Base-by-base conservation (phyloP, 2,329 filamentous ascomycete genomes). In the Penicillium glabrum region DNA sequence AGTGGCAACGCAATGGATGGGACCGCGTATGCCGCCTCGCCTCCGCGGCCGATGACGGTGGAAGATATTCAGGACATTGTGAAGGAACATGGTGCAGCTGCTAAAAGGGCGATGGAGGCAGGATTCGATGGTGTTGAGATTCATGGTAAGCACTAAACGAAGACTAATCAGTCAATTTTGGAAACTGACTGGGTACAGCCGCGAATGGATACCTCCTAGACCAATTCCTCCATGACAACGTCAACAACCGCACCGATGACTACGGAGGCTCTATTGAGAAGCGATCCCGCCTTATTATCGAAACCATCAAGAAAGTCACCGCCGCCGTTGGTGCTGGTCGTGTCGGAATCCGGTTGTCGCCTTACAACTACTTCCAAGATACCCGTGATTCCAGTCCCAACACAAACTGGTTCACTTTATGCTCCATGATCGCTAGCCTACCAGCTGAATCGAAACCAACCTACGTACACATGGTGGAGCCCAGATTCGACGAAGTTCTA, bases 191-290 rank as follows among this genome's bases (percentile, higher is more conserved):
- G 7, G n/a, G 9, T 44, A 13, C 13, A 58, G 81, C 69, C 13
- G 86, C 86, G 1, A 87, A 89, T 63, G 86, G 87, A 3, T 91
- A 90, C 66, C 77, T 91, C 1, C 70, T 89, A 9, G 81, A 82
- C 55, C 81, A 88, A 62, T 91, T 91, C 70, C 75, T 89, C 14
- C 87, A 84, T 60, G 80, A 82, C 56, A 78, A 72, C 5, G 74
- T 75, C 63, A 88, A 88, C 72, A 75, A 77, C 48, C 78, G 85
- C 1, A 82, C 73, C 2, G 81, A 83, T 58, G 64, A 48, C 51
- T 82, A 73, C 74, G 81, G 72, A 6, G 80, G 80, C 8, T 77
- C 73, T 44, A 67, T 81, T 8, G 77, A 79, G 72, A 80, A 82
- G 61, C 75, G 84, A 57, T 63, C 77, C 51, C 69, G 82, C 19